phyloP scores from a whole-genome alignment of 2,329 filamentous ascomycete species.

The Ophiostoma novo-ulmi region DNA sequence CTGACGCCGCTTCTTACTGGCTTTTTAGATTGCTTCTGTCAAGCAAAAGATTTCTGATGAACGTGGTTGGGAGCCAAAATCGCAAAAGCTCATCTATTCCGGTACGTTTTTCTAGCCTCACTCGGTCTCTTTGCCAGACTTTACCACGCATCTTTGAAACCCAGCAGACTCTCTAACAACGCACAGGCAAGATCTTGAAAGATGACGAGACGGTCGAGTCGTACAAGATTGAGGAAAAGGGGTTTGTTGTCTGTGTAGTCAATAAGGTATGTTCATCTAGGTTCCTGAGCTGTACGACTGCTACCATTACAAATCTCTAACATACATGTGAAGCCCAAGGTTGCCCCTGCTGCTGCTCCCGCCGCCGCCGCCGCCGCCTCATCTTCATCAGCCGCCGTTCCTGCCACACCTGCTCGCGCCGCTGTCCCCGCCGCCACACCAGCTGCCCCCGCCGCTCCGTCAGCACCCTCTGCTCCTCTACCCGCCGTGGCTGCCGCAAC shows the following conservation, averaged over 20 bases:
- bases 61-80: slow-evolving; percentile 88
- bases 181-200: slow-evolving; percentile 88
- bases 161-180: neutral
- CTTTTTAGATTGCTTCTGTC: slow-evolving; percentile 69
- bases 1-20: slow-evolving; percentile 27
- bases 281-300: neutral
- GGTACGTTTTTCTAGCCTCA: slow-evolving; percentile 50
- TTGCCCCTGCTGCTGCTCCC: slow-evolving; percentile 46
- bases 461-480: slow-evolving; percentile 43
- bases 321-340: slow-evolving; percentile 58
- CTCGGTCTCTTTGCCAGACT: neutral
- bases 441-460: slow-evolving; percentile 46
- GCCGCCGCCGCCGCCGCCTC: slow-evolving; percentile 48
- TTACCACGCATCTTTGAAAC: neutral
- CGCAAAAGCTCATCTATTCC: slow-evolving; percentile 96
- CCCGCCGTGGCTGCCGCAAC: slow-evolving; percentile 33
- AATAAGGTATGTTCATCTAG: slow-evolving; percentile 64
- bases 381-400: slow-evolving; percentile 42
- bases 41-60: slow-evolving; percentile 89
- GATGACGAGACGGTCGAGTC: slow-evolving; percentile 95
- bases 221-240: slow-evolving; percentile 99
- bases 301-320: neutral
- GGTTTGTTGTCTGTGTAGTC: slow-evolving; percentile 97
- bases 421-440: slow-evolving; percentile 48
- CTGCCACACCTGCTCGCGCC: slow-evolving; percentile 52